Percentiles rank a stretch among this genome's conserved stretches.
These are phyloP conservation scores for Anastatica hierochuntica DNA, from an alignment of 345 rosid genomes.

Conservation along the genomic window DNA sequence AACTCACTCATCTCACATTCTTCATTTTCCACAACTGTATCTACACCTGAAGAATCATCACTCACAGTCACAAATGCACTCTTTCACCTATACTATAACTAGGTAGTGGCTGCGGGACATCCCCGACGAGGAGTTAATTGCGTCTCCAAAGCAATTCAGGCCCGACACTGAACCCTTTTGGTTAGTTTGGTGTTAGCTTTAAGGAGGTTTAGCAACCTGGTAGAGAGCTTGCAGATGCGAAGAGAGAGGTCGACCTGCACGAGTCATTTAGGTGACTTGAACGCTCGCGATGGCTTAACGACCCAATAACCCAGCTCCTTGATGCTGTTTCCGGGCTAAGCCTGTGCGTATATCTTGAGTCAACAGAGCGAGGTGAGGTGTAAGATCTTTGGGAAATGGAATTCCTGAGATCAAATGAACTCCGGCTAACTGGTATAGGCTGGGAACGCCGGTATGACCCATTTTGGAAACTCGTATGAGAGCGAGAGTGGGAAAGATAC, in stretches of 20 bases:
- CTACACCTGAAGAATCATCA: constrained; percentile 21
- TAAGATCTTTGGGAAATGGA: constrained; percentile 11
- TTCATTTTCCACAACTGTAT: constrained; percentile 12
- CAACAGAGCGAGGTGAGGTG: constrained; percentile 37
- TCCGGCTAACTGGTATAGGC: constrained; percentile 33
- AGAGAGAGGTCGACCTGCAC: constrained; percentile 56
- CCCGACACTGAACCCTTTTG: neutral
- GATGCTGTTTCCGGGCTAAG: too few species aligned
- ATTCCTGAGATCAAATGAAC: constrained; percentile 47
- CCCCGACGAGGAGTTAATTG: constrained; percentile 1
- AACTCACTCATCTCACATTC: constrained; percentile 4
- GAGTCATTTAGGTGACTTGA: constrained; percentile 37
- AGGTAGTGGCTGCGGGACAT: neutral
- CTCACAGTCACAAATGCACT: constrained; percentile 9
- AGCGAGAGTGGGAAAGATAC: constrained; percentile 24
- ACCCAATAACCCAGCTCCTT: constrained; percentile 39
- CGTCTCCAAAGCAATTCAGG: constrained; percentile 2
- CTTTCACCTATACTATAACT: neutral
- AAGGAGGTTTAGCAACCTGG: constrained; percentile 31
- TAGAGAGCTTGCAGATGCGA: constrained; percentile 80
- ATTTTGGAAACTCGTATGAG: constrained; percentile 38
- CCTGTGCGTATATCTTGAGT: constrained; percentile 44
- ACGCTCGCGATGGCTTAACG: constrained; percentile 35
- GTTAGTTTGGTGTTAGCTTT: constrained; percentile 2
- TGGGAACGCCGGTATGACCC: constrained; percentile 26